Conservation (phyloP, 2,329 filamentous ascomycete genomes). For the Leptographium radiaticola region DNA sequence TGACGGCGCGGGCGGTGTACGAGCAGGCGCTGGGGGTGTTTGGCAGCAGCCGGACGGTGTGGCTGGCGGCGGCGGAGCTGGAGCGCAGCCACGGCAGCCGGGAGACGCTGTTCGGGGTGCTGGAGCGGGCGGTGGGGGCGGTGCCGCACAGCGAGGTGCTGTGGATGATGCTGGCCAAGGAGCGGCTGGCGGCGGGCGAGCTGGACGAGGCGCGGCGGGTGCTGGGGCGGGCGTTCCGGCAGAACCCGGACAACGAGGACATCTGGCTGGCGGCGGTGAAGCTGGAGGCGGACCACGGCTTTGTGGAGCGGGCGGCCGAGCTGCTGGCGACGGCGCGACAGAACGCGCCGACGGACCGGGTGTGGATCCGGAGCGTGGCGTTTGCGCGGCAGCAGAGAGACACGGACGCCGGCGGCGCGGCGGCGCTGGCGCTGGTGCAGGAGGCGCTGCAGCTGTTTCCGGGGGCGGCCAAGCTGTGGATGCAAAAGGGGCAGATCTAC, state of each 20-base stretch:
- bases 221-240: conserved; percentile 79
- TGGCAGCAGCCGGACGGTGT: conserved; percentile 73
- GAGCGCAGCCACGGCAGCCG: conserved; percentile 73
- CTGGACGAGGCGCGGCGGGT: conserved; percentile 78
- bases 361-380: conserved; percentile 92
- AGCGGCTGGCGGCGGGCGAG: conserved; percentile 83
- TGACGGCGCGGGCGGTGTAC: conserved; percentile 87
- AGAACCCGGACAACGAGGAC: conserved; percentile 93
- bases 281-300: conserved; percentile 79
- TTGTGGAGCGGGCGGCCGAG: conserved; percentile 68
- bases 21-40: conserved; percentile 85
- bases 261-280: conserved; percentile 97
- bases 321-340: conserved; percentile 72
- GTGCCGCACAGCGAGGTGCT: conserved; percentile 83
- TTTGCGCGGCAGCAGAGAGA: conserved; percentile 72
- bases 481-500: conserved; percentile 98
- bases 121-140: conserved; percentile 88
- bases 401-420: conserved; percentile 45
- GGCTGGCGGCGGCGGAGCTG: conserved; percentile 81
- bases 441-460: conserved; percentile 82
- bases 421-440: conserved; percentile 74
- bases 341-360: conserved; percentile 85
- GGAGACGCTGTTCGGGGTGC: conserved; percentile 58
- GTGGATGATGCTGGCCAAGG: conserved; percentile 92
- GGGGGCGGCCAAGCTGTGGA: conserved; percentile 78